phyloP scores from a whole-genome alignment of 2,329 filamentous ascomycete genomes.

The Lasiodiplodia theobromae region DNA sequence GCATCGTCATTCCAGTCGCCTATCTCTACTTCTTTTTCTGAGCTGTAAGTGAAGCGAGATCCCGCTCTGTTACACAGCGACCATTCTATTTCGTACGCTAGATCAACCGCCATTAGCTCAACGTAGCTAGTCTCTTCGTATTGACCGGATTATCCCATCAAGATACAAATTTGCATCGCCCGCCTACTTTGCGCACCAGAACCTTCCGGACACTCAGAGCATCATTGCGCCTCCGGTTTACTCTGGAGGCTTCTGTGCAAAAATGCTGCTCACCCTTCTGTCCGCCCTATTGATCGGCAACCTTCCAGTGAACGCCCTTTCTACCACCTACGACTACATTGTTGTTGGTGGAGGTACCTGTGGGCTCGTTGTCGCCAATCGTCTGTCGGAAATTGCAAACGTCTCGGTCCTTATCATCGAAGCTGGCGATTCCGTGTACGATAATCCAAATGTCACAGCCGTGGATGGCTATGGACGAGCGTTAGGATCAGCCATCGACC shows the following conservation, averaged over 20 bases:
- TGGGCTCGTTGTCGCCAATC: conserved; percentile 58
- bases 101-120: neutral
- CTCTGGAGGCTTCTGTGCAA: neutral
- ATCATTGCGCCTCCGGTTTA: neutral
- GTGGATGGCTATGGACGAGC: conserved; percentile 36
- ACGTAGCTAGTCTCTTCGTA: neutral
- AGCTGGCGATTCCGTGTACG: conserved; percentile 37
- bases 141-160: neutral
- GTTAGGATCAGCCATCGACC: conserved; percentile 46
- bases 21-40: neutral
- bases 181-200: neutral
- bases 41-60: neutral
- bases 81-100: neutral
- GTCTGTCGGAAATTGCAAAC: conserved; percentile 60
- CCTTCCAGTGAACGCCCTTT: neutral
- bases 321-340: conserved; percentile 38
- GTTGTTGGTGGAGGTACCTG: conserved; percentile 53
- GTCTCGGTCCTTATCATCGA: conserved; percentile 48
- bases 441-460: conserved; percentile 41
- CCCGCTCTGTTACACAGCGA: neutral
- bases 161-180: neutral
- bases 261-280: neutral
- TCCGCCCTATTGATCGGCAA: too few relatives aligned
- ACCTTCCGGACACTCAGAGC: neutral
- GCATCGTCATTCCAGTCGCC: neutral